Conservation (phyloP, 2,329 filamentous ascomycete genomes). For the Colletotrichum brevisporum region DNA sequence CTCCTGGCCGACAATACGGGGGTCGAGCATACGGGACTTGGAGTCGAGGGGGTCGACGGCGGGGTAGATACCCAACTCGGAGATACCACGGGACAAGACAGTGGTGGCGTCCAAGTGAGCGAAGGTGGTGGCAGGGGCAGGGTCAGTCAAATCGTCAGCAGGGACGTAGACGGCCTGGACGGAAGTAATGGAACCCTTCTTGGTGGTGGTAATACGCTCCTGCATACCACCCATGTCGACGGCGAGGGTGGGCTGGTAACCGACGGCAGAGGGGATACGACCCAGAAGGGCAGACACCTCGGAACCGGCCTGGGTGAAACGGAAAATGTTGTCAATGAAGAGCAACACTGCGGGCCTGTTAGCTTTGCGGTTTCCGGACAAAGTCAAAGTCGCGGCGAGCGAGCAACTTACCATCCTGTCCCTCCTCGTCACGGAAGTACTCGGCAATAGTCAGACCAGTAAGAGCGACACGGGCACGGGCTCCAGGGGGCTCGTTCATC, state of each 20-base stretch:
- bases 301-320: constrained; percentile 99
- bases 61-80: constrained; percentile 99
- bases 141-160: constrained; percentile 99
- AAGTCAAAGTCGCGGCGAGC: background rate
- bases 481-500: constrained; percentile 99
- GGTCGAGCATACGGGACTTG: constrained; percentile 99
- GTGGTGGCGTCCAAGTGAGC: constrained; percentile 99
- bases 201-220: constrained; percentile 99
- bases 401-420: constrained; percentile 82
- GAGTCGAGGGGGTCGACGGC: constrained; percentile 99
- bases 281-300: constrained; percentile 99
- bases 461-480: constrained; percentile 99
- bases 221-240: constrained; percentile 99
- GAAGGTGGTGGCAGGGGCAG: constrained; percentile 98
- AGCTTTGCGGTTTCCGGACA: constrained; percentile 39
- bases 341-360: constrained; percentile 78
- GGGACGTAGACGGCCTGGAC: constrained; percentile 99
- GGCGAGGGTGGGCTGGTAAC: constrained; percentile 99
- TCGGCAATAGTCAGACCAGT: constrained; percentile 88
- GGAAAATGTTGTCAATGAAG: constrained; percentile 99
- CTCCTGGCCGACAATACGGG: constrained; percentile 97
- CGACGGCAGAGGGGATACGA: constrained; percentile 99
- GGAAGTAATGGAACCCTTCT: constrained; percentile 99
- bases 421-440: constrained; percentile 82
- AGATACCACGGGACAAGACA: constrained; percentile 99